Conservation (phyloP, 106 monocot genomes). For the Narthecium ossifragum region DNA sequence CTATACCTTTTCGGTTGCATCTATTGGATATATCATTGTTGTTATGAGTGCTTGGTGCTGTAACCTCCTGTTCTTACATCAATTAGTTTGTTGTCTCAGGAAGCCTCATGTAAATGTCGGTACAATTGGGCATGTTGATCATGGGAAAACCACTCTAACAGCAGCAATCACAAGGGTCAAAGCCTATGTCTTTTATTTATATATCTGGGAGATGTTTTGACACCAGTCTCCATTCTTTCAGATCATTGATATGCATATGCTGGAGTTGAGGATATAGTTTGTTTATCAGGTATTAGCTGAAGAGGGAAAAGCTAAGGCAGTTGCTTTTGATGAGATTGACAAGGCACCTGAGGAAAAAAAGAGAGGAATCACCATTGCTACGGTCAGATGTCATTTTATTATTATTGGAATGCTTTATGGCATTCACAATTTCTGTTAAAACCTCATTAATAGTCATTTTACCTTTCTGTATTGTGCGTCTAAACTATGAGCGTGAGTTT, state of each 20-base stretch:
- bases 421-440: too few relatives aligned
- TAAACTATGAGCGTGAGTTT: too few relatives aligned
- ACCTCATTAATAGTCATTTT: too few relatives aligned
- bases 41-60: neutral
- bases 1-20: neutral
- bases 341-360: slow-evolving; percentile 97
- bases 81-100: slow-evolving; percentile 15
- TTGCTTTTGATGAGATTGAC: slow-evolving; percentile 99
- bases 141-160: slow-evolving; percentile 85
- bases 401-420: neutral
- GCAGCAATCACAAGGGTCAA: slow-evolving; percentile 80
- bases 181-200: too few relatives aligned
- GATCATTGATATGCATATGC: too few relatives aligned
- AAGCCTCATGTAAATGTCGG: slow-evolving; percentile 88
- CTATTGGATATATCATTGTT: neutral
- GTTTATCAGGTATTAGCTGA: slow-evolving; percentile 67
- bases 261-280: too few relatives aligned
- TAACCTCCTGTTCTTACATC: neutral
- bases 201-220: too few relatives aligned
- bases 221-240: too few relatives aligned
- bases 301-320: slow-evolving; percentile 93
- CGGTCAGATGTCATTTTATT: slow-evolving; percentile 29
- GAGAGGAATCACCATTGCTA: slow-evolving; percentile 94
- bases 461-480: too few relatives aligned
- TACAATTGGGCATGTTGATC: slow-evolving; percentile 84